Conservation (phyloP, 2,329 filamentous ascomycete genomes). For the Clonostachys chloroleuca region DNA sequence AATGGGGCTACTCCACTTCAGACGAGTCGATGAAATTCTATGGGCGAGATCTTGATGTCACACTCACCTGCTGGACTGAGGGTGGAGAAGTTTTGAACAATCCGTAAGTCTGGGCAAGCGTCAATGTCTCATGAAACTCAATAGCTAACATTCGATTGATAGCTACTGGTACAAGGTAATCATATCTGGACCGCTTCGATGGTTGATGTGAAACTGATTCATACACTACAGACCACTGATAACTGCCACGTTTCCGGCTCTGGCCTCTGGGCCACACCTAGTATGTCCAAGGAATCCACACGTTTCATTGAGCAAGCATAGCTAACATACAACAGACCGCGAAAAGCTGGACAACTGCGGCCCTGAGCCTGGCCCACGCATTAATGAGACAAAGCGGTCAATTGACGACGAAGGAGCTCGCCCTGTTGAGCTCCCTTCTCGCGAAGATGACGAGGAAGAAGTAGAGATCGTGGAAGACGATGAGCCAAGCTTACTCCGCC, state of each 20-base stretch:
- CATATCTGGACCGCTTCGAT: background rate
- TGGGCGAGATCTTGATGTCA: constrained; percentile 2
- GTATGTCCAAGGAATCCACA: background rate
- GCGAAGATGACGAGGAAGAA: background rate
- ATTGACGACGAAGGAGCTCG: background rate
- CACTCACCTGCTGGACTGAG: constrained; percentile 3
- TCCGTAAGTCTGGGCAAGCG: background rate
- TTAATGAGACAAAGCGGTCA: background rate
- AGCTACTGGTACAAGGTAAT: constrained; percentile 5
- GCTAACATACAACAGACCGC: background rate
- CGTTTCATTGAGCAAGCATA: background rate
- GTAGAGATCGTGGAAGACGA: background rate
- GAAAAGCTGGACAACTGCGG: background rate
- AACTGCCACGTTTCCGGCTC: constrained; percentile 3
- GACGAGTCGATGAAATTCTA: constrained; percentile 1
- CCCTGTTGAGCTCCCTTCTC: background rate
- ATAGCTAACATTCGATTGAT: too few species aligned
- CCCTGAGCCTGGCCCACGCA: background rate
- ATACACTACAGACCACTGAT: constrained; percentile 1
- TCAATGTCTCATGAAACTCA: too few species aligned
- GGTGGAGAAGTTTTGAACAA: background rate
- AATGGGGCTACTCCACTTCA: constrained; percentile 1
- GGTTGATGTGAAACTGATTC: too few species aligned
- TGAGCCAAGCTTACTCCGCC: background rate
- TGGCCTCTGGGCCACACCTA: constrained; percentile 1